These are phyloP conservation scores for Fusarium nodosum DNA, from an alignment of 2,329 filamentous ascomycete species.

Conservation along the genomic window DNA sequence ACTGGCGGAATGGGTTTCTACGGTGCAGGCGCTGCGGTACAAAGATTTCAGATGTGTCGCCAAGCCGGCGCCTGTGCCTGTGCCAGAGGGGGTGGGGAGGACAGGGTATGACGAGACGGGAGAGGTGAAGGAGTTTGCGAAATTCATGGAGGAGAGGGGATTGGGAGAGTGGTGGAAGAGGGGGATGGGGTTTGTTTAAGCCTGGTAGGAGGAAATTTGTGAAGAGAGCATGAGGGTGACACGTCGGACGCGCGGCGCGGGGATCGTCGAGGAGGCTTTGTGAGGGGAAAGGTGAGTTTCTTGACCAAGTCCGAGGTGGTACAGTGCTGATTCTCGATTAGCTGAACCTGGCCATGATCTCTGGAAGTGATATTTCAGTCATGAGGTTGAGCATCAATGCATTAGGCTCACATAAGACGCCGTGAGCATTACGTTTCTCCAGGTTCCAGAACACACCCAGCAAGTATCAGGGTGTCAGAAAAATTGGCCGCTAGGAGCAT, in stretches of 20 bases:
- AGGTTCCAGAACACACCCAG: neutral
- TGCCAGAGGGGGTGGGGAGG: constrained; percentile 2
- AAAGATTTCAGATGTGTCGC: constrained; percentile 78
- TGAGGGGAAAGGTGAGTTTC: neutral
- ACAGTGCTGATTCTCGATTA: neutral
- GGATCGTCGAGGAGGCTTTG: neutral
- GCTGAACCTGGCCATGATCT: neutral
- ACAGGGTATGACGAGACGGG: constrained; percentile 68
- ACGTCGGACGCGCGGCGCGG: constrained; percentile 32
- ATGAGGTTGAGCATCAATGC: neutral
- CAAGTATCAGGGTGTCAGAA: too few relatives aligned
- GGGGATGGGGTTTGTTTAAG: constrained; percentile 70
- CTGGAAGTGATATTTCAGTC: too few relatives aligned
- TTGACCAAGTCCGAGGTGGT: neutral
- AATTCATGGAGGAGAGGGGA: constrained; percentile 70
- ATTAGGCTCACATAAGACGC: neutral
- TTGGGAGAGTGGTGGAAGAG: constrained; percentile 75
- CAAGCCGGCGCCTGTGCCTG: constrained; percentile 44
- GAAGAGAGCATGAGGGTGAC: constrained; percentile 3
- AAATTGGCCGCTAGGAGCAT: too few relatives aligned
- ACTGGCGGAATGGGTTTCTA: constrained; percentile 73
- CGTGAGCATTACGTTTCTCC: neutral
- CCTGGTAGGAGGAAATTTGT: neutral
- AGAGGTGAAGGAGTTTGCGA: constrained; percentile 74
- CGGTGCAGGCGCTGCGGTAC: constrained; percentile 75